phyloP scores from a whole-genome alignment of 2,329 filamentous ascomycete species.

The Colletotrichum sp. region DNA sequence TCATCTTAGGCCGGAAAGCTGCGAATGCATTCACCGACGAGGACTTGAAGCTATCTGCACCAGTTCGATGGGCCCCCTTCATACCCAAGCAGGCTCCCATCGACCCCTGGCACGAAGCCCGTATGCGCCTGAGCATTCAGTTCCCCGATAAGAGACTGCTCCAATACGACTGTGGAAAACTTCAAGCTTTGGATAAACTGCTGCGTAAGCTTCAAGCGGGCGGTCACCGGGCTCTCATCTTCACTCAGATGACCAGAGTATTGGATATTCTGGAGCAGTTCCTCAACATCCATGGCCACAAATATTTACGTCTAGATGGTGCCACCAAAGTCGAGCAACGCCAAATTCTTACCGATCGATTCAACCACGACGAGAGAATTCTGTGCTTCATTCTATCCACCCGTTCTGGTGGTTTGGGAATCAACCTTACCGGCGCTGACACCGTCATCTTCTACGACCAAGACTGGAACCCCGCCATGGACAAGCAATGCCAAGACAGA shows the following conservation, averaged over 20 bases:
- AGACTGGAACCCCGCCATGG: conserved; percentile 99
- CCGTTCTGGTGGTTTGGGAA: conserved; percentile 90
- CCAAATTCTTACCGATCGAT: conserved; percentile 93
- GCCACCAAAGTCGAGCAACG: conserved; percentile 95
- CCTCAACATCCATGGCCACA: conserved; percentile 95
- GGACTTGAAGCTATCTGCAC: conserved; percentile 63
- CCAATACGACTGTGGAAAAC: conserved; percentile 96
- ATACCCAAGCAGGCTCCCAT: conserved; percentile 59
- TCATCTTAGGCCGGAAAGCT: conserved; percentile 68
- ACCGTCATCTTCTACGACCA: conserved; percentile 99
- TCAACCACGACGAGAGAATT: conserved; percentile 93
- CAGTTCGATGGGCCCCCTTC: conserved; percentile 60
- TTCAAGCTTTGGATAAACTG: conserved; percentile 87
- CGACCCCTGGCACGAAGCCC: conserved; percentile 92
- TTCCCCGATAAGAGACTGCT: conserved; percentile 96
- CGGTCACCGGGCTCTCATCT: conserved; percentile 93
- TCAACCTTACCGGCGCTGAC: conserved; percentile 95
- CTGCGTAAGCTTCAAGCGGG: conserved; percentile 86
- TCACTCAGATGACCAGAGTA: conserved; percentile 99
- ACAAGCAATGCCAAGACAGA: conserved; percentile 98
- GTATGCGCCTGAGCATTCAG: conserved; percentile 91
- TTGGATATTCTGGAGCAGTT: conserved; percentile 97
- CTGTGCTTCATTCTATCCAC: conserved; percentile 95
- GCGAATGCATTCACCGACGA: conserved; percentile 61
- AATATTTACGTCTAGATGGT: conserved; percentile 95